These are phyloP conservation scores for Lentithecium fluviatile DNA, from an alignment of 495 filamentous ascomycete species.

Conservation along the genomic window DNA sequence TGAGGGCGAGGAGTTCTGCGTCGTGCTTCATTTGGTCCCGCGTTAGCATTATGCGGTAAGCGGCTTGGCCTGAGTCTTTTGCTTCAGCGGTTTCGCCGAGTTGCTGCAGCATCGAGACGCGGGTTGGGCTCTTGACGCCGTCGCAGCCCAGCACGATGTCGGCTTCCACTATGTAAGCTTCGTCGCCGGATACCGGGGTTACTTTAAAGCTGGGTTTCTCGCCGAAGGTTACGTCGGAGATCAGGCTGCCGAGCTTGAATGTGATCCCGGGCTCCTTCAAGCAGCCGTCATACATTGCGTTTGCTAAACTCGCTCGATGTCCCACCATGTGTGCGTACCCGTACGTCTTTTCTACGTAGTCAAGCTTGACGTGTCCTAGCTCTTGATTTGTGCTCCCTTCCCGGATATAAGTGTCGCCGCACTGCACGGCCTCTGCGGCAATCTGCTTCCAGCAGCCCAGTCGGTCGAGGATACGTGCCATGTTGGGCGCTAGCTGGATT, in stretches of 20 bases:
- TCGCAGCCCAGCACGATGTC: slow-evolving; percentile 72
- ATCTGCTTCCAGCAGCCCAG: slow-evolving; percentile 70
- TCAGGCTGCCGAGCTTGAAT: slow-evolving; percentile 64
- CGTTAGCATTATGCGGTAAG: slow-evolving; percentile 81
- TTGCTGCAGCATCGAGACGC: slow-evolving; percentile 53
- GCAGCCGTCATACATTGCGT: slow-evolving; percentile 66
- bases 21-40: slow-evolving; percentile 65
- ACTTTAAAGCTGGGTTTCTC: slow-evolving; percentile 57
- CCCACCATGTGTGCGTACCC: slow-evolving; percentile 75
- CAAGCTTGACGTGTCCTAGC: slow-evolving; percentile 67
- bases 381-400: slow-evolving; percentile 67
- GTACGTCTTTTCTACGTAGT: slow-evolving; percentile 65
- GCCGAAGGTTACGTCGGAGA: slow-evolving; percentile 52
- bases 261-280: slow-evolving; percentile 60
- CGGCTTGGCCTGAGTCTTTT: slow-evolving; percentile 72
- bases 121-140: slow-evolving; percentile 66
- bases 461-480: slow-evolving; percentile 69
- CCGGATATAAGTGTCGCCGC: slow-evolving; percentile 54
- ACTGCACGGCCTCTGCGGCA: slow-evolving; percentile 57
- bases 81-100: slow-evolving; percentile 57
- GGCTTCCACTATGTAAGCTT: slow-evolving; percentile 56
- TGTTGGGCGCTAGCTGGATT: slow-evolving; percentile 79
- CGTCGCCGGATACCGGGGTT: slow-evolving; percentile 54
- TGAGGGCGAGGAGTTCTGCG: slow-evolving; percentile 64
- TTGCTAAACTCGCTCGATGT: slow-evolving; percentile 72